These are phyloP conservation scores for Phytophthora aleatoria DNA, from an alignment of 352 stramenopile genomes.

Conservation along the genomic window DNA sequence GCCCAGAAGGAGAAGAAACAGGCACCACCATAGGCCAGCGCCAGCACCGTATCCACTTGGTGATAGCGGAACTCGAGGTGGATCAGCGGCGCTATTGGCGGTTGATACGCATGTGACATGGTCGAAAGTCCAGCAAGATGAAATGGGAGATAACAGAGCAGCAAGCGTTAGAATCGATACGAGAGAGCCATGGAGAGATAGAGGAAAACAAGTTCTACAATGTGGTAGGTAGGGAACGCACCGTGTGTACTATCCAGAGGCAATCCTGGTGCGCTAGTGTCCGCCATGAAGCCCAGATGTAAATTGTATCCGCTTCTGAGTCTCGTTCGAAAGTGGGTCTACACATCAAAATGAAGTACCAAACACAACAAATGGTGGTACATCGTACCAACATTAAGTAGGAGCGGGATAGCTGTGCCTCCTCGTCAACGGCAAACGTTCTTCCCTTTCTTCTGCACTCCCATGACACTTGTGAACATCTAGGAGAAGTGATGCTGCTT, in stretches of 20 bases:
- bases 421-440: neutral
- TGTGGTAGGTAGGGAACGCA: constrained; percentile 13
- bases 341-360: too few relatives aligned
- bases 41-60: constrained; percentile 81
- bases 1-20: constrained; percentile 86
- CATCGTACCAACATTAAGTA: too few relatives aligned
- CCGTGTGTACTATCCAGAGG: constrained; percentile 31
- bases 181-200: constrained; percentile 5
- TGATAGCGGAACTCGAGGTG: constrained; percentile 82
- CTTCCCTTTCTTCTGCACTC: neutral
- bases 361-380: too few relatives aligned
- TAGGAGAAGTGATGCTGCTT: too few relatives aligned
- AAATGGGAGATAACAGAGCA: constrained; percentile 7
- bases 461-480: too few relatives aligned
- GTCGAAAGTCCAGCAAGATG: neutral
- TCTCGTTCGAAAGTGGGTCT: neutral
- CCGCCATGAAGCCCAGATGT: constrained; percentile 21
- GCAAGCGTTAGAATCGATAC: constrained; percentile 3
- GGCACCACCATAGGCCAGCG: constrained; percentile 70
- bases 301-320: neutral
- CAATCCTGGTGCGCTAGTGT: constrained; percentile 20
- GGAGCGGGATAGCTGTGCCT: neutral
- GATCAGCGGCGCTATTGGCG: constrained; percentile 53
- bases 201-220: constrained; percentile 3
- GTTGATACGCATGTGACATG: constrained; percentile 16